phyloP scores from a whole-genome alignment of 345 rosid genomes.

The Eucalyptus guilfoylei region DNA sequence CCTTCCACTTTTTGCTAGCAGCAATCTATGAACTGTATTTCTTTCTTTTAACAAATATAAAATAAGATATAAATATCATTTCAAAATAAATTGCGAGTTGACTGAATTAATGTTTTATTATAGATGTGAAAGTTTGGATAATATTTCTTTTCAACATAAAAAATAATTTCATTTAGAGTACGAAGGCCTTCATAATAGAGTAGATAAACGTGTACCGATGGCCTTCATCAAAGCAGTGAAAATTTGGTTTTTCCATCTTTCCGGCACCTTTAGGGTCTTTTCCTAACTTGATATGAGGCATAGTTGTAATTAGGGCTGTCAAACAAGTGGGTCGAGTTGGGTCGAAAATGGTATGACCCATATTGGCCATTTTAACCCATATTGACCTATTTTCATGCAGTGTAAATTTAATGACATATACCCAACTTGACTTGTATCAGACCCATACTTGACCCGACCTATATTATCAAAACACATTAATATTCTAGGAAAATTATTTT shows the following conservation, averaged over 20 bases:
- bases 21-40: not conserved
- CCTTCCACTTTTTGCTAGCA: not conserved
- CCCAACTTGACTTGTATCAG: accelerated
- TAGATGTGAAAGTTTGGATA: not conserved
- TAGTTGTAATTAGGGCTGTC: not conserved
- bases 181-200: not conserved
- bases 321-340: not conserved
- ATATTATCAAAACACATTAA: too few species aligned
- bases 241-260: too few species aligned
- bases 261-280: not conserved
- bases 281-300: not conserved
- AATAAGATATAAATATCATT: not conserved
- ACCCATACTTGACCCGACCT: too few species aligned
- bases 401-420: too few species aligned
- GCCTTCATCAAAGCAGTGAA: not conserved
- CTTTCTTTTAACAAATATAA: not conserved
- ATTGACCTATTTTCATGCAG: too few species aligned
- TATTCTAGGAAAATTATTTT: too few species aligned
- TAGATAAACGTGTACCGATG: not conserved
- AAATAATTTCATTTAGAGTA: not conserved
- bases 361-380: too few species aligned
- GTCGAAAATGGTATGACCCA: not conserved
- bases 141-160: not conserved
- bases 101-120: not conserved
- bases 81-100: not conserved